Evolutionary conservation across 331 rosid species (phyloP).

Genomic region (Spiraea crenata): DNA sequence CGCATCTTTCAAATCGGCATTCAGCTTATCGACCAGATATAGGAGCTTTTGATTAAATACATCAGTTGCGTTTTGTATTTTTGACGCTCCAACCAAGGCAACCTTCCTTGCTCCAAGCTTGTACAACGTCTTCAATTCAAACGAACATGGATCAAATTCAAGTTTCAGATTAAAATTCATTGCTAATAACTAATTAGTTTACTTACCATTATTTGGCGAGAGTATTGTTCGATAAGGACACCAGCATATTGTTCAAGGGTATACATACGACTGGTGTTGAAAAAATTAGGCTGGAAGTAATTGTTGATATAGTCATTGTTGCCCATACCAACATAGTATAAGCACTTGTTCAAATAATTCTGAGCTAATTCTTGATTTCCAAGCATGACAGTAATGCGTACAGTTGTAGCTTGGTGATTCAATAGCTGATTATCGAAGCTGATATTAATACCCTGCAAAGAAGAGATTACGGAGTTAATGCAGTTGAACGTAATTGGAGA

Average conservation of each 20-base stretch:
- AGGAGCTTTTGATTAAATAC: slow-evolving; percentile 40
- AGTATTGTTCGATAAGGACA: slow-evolving; percentile 31
- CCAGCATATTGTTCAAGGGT: slow-evolving; percentile 29
- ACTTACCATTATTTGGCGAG: slow-evolving; percentile 33
- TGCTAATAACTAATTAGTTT: neutral
- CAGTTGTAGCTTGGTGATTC: slow-evolving; percentile 34
- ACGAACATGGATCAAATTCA: neutral
- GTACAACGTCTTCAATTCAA: slow-evolving; percentile 34
- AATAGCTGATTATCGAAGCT: slow-evolving; percentile 37
- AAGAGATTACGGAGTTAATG: no score
- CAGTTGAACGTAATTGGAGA: no score
- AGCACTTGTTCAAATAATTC: slow-evolving; percentile 40
- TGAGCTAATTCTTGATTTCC: neutral
- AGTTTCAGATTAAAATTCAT: no score
- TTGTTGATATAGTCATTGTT: slow-evolving; percentile 68
- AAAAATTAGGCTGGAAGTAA: slow-evolving; percentile 41
- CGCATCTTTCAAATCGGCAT: slow-evolving; percentile 27
- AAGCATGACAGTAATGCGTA: slow-evolving; percentile 19
- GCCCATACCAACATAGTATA: slow-evolving; percentile 56
- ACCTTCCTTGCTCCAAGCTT: slow-evolving; percentile 59
- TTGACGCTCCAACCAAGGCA: slow-evolving; percentile 38
- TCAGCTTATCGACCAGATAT: slow-evolving; percentile 36
- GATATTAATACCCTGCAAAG: slow-evolving; percentile 42
- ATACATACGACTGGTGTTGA: slow-evolving; percentile 16
- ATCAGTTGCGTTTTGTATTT: slow-evolving; percentile 35